phyloP scores from a whole-genome alignment of 2,329 filamentous ascomycete species.

The Alternaria incomplexa region DNA sequence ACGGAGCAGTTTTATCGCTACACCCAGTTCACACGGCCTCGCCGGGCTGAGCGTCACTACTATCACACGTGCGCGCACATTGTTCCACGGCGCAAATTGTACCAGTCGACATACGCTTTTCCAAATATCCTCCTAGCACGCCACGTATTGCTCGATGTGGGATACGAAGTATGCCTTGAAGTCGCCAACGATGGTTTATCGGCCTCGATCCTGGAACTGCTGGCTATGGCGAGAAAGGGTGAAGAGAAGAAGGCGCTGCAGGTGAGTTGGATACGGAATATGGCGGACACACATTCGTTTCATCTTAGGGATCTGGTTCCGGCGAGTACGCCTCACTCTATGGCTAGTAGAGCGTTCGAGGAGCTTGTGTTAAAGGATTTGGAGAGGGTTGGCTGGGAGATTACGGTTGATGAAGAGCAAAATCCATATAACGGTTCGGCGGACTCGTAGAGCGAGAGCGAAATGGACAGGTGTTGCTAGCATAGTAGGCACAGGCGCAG shows the following conservation, averaged over 20 bases:
- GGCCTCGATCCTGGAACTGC: not conserved
- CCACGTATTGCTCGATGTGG: not conserved
- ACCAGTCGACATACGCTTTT: not conserved
- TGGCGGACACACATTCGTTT: not conserved
- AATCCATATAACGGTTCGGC: no score
- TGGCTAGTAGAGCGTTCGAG: not conserved
- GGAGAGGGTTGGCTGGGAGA: not conserved
- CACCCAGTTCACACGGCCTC: rapidly evolving
- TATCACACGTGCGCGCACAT: not conserved
- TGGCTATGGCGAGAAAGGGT: not conserved
- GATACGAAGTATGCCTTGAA: not conserved
- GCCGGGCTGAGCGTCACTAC: not conserved
- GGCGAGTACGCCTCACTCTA: not conserved
- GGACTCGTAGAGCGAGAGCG: no score
- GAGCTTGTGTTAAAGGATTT: not conserved
- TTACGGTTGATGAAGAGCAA: not conserved
- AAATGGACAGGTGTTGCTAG: no score
- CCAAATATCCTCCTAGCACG: not conserved
- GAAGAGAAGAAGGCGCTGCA: not conserved
- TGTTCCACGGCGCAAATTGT: not conserved
- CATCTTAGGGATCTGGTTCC: not conserved
- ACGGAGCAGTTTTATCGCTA: not conserved
- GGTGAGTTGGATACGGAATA: not conserved
- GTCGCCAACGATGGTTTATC: not conserved
- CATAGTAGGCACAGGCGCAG: no score